Base-by-base conservation (phyloP, 345 rosid genomes). In the Acer campestre region DNA sequence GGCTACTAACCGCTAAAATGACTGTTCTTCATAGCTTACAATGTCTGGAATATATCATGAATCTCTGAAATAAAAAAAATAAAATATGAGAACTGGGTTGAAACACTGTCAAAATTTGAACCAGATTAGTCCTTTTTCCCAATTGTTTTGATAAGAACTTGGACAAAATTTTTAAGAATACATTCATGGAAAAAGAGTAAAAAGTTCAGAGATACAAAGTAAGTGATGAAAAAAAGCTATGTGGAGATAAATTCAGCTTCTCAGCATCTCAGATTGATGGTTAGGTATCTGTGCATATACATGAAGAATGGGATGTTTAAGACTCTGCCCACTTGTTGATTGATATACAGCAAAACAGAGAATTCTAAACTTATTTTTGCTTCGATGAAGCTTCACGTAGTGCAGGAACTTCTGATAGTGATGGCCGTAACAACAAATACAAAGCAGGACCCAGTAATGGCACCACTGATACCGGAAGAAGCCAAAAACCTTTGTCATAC, bases 401-500 rank as follows among this genome's bases (percentile, higher is more conserved):
- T 4, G 89, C 79, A 14, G 82, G 82, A 27, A 85, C 70, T 73
- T 85, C 90, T 51, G 91, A 84, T 13, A 89, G 62, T 18, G 92
- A 68, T 55, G 99, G 94, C 76, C 98, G 90, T 35, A 90, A 83
- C 69, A 91, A 80, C 64, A 93, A 83, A 81, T 92, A 95, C 75
- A 93, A 68, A 74, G 91, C 82, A 64, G 98, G 97, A 73, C 99
- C 99, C 74, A 92, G 51, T 64, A 92, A 82, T 44, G 99, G 97
- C 63, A 93, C 83, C 53, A 86, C 73, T 0, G 98, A 86, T 69
- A 88, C 40, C 0, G 91, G 95, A 77, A 95, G 91, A 76, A 95
- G 97, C 99, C 94, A 95, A 71, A 85, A 85, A 3, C 97, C 98
- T 86, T 85, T 90, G 58, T 91, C 90, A 78, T 80, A 88, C 98